Conservation (phyloP, 1,284 basidiomycete genomes). For the Takashimella tepidaria region DNA sequence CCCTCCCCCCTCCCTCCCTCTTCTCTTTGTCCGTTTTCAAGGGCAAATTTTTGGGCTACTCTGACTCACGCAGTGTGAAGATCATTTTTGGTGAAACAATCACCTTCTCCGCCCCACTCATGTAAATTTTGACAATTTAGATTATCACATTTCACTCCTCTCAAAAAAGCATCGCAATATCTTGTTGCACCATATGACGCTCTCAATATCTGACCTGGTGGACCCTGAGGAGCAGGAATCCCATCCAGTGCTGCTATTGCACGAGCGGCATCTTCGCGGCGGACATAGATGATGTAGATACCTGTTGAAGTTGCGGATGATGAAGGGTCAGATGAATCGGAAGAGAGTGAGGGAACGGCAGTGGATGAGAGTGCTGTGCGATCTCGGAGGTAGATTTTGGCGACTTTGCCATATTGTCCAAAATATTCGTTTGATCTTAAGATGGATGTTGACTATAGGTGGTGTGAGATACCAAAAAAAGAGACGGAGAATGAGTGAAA, state of each 20-base stretch:
- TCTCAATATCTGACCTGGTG: slow-evolving; percentile 69
- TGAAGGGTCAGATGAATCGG: slow-evolving; percentile 46
- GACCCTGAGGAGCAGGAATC: slow-evolving; percentile 70
- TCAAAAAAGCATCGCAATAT: slow-evolving; percentile 95
- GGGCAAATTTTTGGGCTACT: too few species aligned
- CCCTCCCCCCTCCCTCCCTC: too few species aligned
- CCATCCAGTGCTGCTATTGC: slow-evolving; percentile 93
- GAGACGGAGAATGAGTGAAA: slow-evolving; percentile 5
- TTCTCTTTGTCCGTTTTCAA: too few species aligned
- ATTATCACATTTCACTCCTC: slow-evolving; percentile 70
- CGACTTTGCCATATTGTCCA: slow-evolving; percentile 97
- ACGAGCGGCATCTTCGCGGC: slow-evolving; percentile 89
- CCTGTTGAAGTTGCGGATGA: slow-evolving; percentile 59
- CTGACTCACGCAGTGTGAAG: slow-evolving; percentile 78
- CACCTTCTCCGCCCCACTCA: slow-evolving; percentile 97
- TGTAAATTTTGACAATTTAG: slow-evolving; percentile 85
- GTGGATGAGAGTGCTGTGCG: slow-evolving; percentile 53
- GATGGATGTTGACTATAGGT: slow-evolving; percentile 77
- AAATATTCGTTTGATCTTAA: slow-evolving; percentile 95
- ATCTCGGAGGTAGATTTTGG: slow-evolving; percentile 90
- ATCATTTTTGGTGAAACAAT: slow-evolving; percentile 92
- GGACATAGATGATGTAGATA: slow-evolving; percentile 92
- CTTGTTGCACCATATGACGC: slow-evolving; percentile 96
- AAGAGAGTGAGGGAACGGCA: slow-evolving; percentile 49
- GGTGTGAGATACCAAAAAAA: neutral